Base-by-base conservation (phyloP, 148 eudicot genomes). In the Mesembryanthemum crystallinum region DNA sequence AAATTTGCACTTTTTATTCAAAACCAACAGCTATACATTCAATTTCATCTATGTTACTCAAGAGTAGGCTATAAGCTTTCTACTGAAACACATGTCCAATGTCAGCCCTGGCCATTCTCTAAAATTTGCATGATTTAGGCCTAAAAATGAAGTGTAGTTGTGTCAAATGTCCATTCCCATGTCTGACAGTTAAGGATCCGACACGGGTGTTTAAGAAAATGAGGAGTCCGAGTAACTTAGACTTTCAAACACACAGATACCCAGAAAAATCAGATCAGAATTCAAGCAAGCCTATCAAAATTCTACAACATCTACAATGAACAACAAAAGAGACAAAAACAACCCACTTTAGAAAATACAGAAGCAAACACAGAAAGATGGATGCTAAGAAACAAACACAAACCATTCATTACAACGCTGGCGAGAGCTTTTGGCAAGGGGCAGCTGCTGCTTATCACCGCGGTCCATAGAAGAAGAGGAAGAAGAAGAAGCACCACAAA, bases 381-480 rank as follows among this genome's bases (percentile, higher is more conserved):
- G n/a, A n/a, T n/a, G 45, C 37, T 8, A 11, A 30, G 18, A 45
- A 45, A 45, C n/a, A 65, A 37, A 78, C 70, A 80, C 87, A 64
- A 82, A 94, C 98, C 98, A 94, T 91, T 91, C 98, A 45, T 83
- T 87, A 77, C 74, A 83, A 20, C 89, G 85, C 71, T 87, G 98
- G 65, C 91, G 74, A 9, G 93, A 79, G 62, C 64, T 75, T 81
- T 89, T 89, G 64, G 94, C 69, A 74, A 86, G 73, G 3, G 92
- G 77, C 68, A 82, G 69, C 55, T 82, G 91, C 25, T 84, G 88
- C 81, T 84, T 85, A 81, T 82, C 94, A 58, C 67, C 64, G 75
- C 86, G 81, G 64, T 85, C 87, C 87, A 85, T 85, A 13, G 75
- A 64, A 33, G 72, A 66, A 39, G 45, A 69, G 4, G 52, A 67